A percentile compares a stretch with the other conserved stretches of the same genome.
Conservation (phyloP, 2,329 filamentous ascomycete genomes). For the Cercospora sojina region DNA sequence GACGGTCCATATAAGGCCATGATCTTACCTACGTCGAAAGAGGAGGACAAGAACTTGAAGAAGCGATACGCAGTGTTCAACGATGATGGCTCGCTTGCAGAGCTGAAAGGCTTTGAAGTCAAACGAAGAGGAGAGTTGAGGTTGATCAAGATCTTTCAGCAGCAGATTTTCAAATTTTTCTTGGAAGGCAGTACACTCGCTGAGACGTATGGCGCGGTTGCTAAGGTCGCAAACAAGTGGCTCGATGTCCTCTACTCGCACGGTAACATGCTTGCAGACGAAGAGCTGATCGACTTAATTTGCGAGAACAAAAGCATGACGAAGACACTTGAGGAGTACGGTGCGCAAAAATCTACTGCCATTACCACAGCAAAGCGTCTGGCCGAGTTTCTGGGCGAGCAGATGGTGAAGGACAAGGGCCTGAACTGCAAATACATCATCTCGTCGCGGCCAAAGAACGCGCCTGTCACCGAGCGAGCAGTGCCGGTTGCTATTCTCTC, state of each 20-base stretch:
- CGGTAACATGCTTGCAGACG: slow-evolving; percentile 85
- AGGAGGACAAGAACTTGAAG: slow-evolving; percentile 99
- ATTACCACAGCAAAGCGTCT: slow-evolving; percentile 95
- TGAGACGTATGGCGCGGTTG: slow-evolving; percentile 88
- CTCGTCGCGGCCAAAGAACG: slow-evolving; percentile 78
- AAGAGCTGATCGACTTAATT: slow-evolving; percentile 99
- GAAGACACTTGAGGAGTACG: slow-evolving; percentile 96
- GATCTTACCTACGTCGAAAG: slow-evolving; percentile 95
- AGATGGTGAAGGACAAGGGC: slow-evolving; percentile 99
- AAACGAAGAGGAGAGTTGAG: slow-evolving; percentile 97
- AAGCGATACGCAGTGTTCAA: slow-evolving; percentile 99
- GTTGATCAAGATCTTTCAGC: slow-evolving; percentile 99
- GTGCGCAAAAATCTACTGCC: slow-evolving; percentile 93
- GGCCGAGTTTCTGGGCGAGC: slow-evolving; percentile 93
- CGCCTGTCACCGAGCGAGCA: slow-evolving; percentile 90
- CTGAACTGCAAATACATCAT: slow-evolving; percentile 99
- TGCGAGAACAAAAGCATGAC: slow-evolving; percentile 98
- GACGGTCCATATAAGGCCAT: slow-evolving; percentile 97
- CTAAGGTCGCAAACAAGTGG: slow-evolving; percentile 94
- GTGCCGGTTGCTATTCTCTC: slow-evolving; percentile 97
- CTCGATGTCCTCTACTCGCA: slow-evolving; percentile 89
- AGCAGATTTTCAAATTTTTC: slow-evolving; percentile 99
- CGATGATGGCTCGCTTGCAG: slow-evolving; percentile 89
- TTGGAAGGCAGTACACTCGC: slow-evolving; percentile 82
- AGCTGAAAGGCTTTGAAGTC: slow-evolving; percentile 95